Percentiles rank a stretch among this genome's conserved stretches.
Conservation (phyloP, 139 green algal species). For the Penium margaritaceum region DNA sequence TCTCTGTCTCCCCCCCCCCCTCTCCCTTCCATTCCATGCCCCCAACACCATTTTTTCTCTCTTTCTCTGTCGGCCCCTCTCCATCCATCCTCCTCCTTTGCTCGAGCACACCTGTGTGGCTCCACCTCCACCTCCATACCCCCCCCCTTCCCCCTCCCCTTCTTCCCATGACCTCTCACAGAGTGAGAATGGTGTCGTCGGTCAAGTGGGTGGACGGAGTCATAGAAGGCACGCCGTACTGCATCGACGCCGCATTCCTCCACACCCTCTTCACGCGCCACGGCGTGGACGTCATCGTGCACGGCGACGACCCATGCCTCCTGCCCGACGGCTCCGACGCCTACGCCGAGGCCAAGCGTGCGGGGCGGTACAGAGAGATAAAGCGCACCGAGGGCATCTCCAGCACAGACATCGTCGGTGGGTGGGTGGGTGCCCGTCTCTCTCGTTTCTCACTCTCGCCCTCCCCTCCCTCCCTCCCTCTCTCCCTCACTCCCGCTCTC, state of each 20-base stretch:
- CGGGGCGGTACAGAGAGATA: slow-evolving; percentile 81
- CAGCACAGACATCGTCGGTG: slow-evolving; percentile 97
- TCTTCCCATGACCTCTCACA: too few species aligned
- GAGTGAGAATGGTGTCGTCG: slow-evolving; percentile 68
- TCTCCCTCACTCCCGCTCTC: too few species aligned
- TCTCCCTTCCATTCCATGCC: too few species aligned
- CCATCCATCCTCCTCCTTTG: too few species aligned
- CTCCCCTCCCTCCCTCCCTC: too few species aligned
- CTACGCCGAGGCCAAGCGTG: slow-evolving; percentile 85
- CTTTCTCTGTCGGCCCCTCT: too few species aligned
- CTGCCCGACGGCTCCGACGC: slow-evolving; percentile 94
- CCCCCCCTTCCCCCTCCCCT: too few species aligned
- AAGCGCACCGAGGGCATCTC: slow-evolving; percentile 95
- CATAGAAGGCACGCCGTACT: slow-evolving; percentile 87
- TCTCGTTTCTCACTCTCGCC: too few species aligned
- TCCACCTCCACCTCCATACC: too few species aligned
- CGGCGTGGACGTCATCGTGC: slow-evolving; percentile 95
- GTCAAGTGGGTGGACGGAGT: slow-evolving; percentile 99
- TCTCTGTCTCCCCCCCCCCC: too few species aligned
- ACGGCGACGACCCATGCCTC: slow-evolving; percentile 96
- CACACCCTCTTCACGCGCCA: slow-evolving; percentile 82
- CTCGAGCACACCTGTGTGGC: too few species aligned
- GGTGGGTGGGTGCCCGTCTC: slow-evolving; percentile 46
- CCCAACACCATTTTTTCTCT: too few species aligned
- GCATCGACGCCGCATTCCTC: slow-evolving; percentile 85